Percentiles rank a stretch among this genome's conserved stretches.
Evolutionary conservation across 1,284 basidiomycete genomes (phyloP).

Genomic region (Apiotrichum porosum): DNA sequence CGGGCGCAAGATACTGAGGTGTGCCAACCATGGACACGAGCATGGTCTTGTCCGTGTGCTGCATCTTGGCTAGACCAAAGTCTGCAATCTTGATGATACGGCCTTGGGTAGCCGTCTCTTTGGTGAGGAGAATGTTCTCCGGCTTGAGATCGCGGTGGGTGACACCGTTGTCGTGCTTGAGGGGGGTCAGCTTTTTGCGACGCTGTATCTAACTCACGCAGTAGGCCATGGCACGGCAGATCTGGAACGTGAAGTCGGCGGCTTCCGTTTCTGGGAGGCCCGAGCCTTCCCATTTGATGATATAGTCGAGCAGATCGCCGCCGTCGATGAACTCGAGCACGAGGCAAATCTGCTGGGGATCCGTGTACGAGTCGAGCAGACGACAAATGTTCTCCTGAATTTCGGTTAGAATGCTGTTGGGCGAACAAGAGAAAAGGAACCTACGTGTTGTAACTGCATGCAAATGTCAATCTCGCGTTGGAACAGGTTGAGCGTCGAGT

Average conservation of each 20-base stretch:
- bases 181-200: conserved; percentile 5
- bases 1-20: conserved; percentile 47
- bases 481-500: conserved; percentile 54
- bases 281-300: conserved; percentile 53
- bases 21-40: conserved; percentile 49
- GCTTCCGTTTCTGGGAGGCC: conserved; percentile 56
- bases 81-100: conserved; percentile 62
- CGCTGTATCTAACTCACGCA: conserved; percentile 27
- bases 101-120: conserved; percentile 22
- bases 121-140: conserved; percentile 52
- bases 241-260: conserved; percentile 38
- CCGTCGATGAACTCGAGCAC: conserved; percentile 63
- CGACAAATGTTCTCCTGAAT: conserved; percentile 70
- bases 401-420: no score
- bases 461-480: conserved; percentile 76
- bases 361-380: conserved; percentile 71
- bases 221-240: conserved; percentile 49
- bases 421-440: no score
- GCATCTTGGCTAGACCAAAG: conserved; percentile 84
- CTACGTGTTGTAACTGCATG: conserved; percentile 62
- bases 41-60: conserved; percentile 40
- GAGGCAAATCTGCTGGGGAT: conserved; percentile 59
- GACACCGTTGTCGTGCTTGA: conserved; percentile 50
- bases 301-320: conserved; percentile 81
- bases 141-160: conserved; percentile 91